phyloP scores from a whole-genome alignment of 345 rosid species.

The Melastoma malabathricum region DNA sequence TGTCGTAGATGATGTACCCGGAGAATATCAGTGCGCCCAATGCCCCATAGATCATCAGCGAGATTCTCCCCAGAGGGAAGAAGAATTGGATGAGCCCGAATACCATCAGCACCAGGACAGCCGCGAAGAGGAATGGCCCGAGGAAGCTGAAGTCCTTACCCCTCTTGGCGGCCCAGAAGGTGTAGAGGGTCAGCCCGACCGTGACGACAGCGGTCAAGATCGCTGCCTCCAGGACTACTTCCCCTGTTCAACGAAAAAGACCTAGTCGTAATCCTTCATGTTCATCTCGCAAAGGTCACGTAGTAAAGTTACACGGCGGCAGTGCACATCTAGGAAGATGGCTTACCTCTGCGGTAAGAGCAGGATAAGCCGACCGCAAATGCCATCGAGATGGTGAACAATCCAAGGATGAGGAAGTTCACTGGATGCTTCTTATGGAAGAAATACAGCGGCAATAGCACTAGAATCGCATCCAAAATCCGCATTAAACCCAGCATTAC shows the following conservation, averaged over 20 bases:
- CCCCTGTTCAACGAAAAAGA: conserved; percentile 23
- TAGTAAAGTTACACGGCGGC: neutral
- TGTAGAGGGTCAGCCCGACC: conserved; percentile 45
- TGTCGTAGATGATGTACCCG: conserved; percentile 28
- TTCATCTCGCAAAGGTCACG: neutral
- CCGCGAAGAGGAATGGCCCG: conserved; percentile 51
- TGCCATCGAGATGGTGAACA: conserved; percentile 39
- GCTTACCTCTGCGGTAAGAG: conserved; percentile 38
- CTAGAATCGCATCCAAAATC: conserved; percentile 17
- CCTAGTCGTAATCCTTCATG: too few species aligned
- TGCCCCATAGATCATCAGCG: conserved; percentile 30
- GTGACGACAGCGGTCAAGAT: conserved; percentile 42
- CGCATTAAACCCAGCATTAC: too few species aligned
- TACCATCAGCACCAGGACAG: conserved; percentile 26
- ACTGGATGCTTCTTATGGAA: conserved; percentile 41
- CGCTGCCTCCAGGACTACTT: conserved; percentile 40
- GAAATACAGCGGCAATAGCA: conserved; percentile 26
- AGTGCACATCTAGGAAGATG: neutral
- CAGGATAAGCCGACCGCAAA: conserved; percentile 43
- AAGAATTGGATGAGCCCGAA: conserved; percentile 38
- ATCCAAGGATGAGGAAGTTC: conserved; percentile 32
- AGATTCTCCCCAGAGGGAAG: conserved; percentile 30
- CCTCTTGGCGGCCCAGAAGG: conserved; percentile 60
- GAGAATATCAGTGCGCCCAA: conserved; percentile 29
- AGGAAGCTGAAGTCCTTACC: conserved; percentile 56